phyloP scores from a whole-genome alignment of 805 yeast genomes.

The Candida hispaniensis region DNA sequence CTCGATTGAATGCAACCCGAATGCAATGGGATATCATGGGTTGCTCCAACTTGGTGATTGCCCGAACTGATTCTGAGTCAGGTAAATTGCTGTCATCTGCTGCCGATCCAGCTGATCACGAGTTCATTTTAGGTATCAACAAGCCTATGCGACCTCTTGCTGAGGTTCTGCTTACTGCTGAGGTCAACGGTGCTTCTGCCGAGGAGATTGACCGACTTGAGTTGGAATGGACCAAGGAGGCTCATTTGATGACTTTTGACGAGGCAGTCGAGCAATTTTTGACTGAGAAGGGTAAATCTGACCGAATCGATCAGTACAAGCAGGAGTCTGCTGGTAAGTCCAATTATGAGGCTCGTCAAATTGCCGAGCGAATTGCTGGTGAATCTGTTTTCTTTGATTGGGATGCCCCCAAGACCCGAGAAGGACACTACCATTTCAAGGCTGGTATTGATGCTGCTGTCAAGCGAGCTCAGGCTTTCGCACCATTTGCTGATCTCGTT shows the following conservation, averaged over 20 bases:
- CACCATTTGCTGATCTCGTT: constrained; percentile 48
- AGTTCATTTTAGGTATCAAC: constrained; percentile 41
- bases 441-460: constrained; percentile 45
- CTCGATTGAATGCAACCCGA: constrained; percentile 46
- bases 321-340: constrained; percentile 26
- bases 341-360: constrained; percentile 24
- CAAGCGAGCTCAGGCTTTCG: constrained; percentile 42
- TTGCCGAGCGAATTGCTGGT: constrained; percentile 27
- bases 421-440: constrained; percentile 43
- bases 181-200: constrained; percentile 31
- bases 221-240: constrained; percentile 36
- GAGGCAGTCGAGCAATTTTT: constrained; percentile 38
- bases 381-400: constrained; percentile 38
- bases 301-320: constrained; percentile 26
- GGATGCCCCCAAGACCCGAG: constrained; percentile 50
- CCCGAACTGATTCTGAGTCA: constrained; percentile 51
- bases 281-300: constrained; percentile 25
- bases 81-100: constrained; percentile 41
- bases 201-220: constrained; percentile 34
- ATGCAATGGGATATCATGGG: constrained; percentile 60
- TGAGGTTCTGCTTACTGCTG: constrained; percentile 37
- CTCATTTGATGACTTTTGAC: constrained; percentile 37
- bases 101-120: constrained; percentile 49
- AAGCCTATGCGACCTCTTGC: constrained; percentile 35
- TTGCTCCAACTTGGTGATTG: constrained; percentile 45